phyloP scores from a whole-genome alignment of 2,329 filamentous ascomycete genomes.

The Annulohypoxylon truncatum region DNA sequence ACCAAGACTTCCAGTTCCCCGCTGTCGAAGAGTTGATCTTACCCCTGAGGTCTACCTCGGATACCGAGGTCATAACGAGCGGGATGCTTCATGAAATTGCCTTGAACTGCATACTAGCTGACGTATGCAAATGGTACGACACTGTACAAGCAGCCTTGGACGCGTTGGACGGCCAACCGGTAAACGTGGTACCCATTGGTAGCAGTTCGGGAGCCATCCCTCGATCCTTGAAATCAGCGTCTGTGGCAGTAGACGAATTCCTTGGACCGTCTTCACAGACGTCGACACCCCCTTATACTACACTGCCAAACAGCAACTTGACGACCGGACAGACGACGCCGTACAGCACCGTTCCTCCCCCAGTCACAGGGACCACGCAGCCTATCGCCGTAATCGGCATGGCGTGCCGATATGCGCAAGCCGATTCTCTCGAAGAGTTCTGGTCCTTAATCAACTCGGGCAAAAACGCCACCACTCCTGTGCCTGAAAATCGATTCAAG shows the following conservation, averaged over 20 bases:
- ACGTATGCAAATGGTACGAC: slow-evolving; percentile 20
- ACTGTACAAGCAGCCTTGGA: slow-evolving; percentile 15
- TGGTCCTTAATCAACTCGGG: slow-evolving; percentile 28
- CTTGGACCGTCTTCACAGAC: background rate
- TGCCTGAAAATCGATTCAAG: slow-evolving; percentile 20
- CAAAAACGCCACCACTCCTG: slow-evolving; percentile 18
- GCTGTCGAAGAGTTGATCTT: slow-evolving; percentile 5
- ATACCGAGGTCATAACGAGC: slow-evolving; percentile 18
- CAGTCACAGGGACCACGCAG: background rate
- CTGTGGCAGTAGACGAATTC: background rate
- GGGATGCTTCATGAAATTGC: slow-evolving; percentile 19
- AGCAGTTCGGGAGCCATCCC: slow-evolving; percentile 19
- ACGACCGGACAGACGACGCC: slow-evolving; percentile 17
- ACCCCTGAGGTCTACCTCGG: slow-evolving; percentile 17
- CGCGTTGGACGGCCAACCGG: slow-evolving; percentile 6
- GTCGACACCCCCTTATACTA: slow-evolving; percentile 2
- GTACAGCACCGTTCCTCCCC: background rate
- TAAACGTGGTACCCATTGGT: slow-evolving; percentile 14
- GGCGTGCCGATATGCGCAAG: slow-evolving; percentile 25
- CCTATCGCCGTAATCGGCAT: slow-evolving; percentile 26
- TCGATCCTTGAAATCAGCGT: slow-evolving; percentile 8
- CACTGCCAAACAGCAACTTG: slow-evolving; percentile 5
- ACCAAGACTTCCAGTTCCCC: slow-evolving; percentile 12
- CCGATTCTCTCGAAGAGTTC: slow-evolving; percentile 23
- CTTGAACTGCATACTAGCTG: slow-evolving; percentile 14